Evolutionary conservation across 2,329 filamentous ascomycete genomes (phyloP), one percentile per base, ranked within the genome.

Genomic region (Corinectria fuckeliana): DNA sequence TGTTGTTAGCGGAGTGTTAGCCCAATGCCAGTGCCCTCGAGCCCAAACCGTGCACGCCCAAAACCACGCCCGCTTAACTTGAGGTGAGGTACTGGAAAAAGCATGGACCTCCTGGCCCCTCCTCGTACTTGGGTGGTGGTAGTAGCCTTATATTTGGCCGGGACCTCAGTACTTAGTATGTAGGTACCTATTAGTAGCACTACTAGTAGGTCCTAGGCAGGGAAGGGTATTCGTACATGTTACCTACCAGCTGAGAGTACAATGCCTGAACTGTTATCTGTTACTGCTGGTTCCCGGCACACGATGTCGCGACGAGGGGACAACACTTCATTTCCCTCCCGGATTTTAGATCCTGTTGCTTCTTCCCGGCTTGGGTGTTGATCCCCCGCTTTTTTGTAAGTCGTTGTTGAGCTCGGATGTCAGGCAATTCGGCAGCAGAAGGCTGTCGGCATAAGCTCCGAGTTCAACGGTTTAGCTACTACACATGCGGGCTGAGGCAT

Each of bases 81-180:
- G n/a, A n/a, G 45, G 34, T 3, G 26, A 23, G 11, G 25, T 20
- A 48, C 44, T 11, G 52, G 28, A 48, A 58, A 58, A 58, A 53
- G 56, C 56, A 49, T 58, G 50, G 56, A 20, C 56, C 41, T 49
- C 28, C 49, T n/a, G n/a, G n/a, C n/a, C 47, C 47, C 38, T 47
- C 52, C 34, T 41, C 38, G 36, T 44, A 8, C n/a, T n/a, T n/a
- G n/a, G n/a, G n/a, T n/a, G n/a, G n/a, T n/a, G n/a, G n/a, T n/a
- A n/a, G n/a, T n/a, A n/a, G n/a, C n/a, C n/a, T n/a, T n/a, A n/a
- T n/a, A n/a, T 36, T n/a, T n/a, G 18, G 34, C 41, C n/a, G 41
- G 21, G 7, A 26, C 41, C 7, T 20, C 45, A 20, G 18, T 4
- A 14, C 5, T 13, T 13, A 32, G 11, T 11, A 2, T 32, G 7